Evolutionary conservation across 2,329 filamentous ascomycete genomes (phyloP).

Genomic region (Fusarium sp.): DNA sequence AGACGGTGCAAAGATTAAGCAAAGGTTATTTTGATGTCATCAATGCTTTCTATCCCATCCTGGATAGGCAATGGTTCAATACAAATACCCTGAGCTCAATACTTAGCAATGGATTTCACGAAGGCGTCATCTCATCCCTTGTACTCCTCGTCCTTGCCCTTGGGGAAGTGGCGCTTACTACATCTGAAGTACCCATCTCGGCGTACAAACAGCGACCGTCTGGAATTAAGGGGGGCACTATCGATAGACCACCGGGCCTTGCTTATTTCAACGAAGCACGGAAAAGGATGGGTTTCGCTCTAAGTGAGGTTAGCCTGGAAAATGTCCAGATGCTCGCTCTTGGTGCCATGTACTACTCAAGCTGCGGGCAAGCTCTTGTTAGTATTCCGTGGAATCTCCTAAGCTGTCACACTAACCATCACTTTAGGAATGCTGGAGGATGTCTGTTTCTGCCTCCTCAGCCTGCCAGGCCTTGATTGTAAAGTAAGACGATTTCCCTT

Average conservation of each 20-base stretch:
- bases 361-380: slow-evolving; percentile 64
- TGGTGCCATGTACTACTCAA: slow-evolving; percentile 66
- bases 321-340: slow-evolving; percentile 69
- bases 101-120: slow-evolving; percentile 57
- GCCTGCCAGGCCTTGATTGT: slow-evolving; percentile 67
- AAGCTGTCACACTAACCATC: slow-evolving; percentile 12
- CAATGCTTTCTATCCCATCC: slow-evolving; percentile 68
- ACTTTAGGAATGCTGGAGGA: slow-evolving; percentile 69
- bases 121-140: slow-evolving; percentile 63
- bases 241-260: slow-evolving; percentile 65
- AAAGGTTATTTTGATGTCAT: slow-evolving; percentile 70
- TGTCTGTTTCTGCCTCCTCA: slow-evolving; percentile 65
- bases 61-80: slow-evolving; percentile 67
- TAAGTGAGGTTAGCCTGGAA: slow-evolving; percentile 66
- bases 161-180: slow-evolving; percentile 67
- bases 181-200: slow-evolving; percentile 59
- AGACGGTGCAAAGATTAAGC: slow-evolving; percentile 62
- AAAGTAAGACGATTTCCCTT: slow-evolving; percentile 54
- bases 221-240: slow-evolving; percentile 64
- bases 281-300: slow-evolving; percentile 67
- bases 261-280: slow-evolving; percentile 72
- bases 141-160: slow-evolving; percentile 69
- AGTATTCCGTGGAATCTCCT: slow-evolving; percentile 30
- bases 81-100: slow-evolving; percentile 60
- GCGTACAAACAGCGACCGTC: slow-evolving; percentile 59